phyloP scores from a whole-genome alignment of 2,329 filamentous ascomycete genomes.

The Pseudocercospora pini-densiflorae region DNA sequence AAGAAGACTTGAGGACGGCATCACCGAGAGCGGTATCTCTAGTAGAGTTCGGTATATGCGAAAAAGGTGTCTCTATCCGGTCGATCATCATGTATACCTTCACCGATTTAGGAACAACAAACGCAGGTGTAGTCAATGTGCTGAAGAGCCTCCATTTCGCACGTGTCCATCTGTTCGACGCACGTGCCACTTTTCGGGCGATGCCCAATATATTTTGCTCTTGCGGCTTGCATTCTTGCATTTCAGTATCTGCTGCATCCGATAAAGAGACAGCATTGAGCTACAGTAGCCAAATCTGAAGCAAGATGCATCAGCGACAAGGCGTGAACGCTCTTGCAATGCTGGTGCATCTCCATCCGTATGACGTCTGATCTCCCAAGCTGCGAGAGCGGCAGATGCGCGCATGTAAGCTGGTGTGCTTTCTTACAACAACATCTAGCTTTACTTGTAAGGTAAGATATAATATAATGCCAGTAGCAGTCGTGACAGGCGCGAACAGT shows the following conservation, averaged over 20 bases:
- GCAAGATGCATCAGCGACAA: too few species aligned
- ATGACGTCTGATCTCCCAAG: not conserved
- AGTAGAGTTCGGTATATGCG: not conserved
- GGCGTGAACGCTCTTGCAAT: too few species aligned
- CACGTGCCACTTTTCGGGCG: too few species aligned
- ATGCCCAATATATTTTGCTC: too few species aligned
- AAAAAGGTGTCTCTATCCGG: not conserved
- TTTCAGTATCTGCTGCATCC: too few species aligned
- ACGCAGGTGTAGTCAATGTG: not conserved
- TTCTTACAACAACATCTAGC: not conserved
- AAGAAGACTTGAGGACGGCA: not conserved
- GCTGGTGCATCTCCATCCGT: not conserved
- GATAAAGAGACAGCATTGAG: too few species aligned
- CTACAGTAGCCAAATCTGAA: too few species aligned
- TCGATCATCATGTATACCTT: not conserved
- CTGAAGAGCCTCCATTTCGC: not conserved
- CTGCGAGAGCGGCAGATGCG: not conserved
- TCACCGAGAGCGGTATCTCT: not conserved
- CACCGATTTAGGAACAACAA: not conserved
- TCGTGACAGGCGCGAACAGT: constrained; percentile 31
- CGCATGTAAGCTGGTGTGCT: not conserved
- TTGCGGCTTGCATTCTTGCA: too few species aligned
- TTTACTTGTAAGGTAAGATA: not conserved
- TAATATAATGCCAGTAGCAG: constrained; percentile 26
- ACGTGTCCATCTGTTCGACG: not conserved